These are phyloP conservation scores for Penicillium paneum DNA, from an alignment of 2,329 filamentous ascomycete species.

Conservation along the genomic window DNA sequence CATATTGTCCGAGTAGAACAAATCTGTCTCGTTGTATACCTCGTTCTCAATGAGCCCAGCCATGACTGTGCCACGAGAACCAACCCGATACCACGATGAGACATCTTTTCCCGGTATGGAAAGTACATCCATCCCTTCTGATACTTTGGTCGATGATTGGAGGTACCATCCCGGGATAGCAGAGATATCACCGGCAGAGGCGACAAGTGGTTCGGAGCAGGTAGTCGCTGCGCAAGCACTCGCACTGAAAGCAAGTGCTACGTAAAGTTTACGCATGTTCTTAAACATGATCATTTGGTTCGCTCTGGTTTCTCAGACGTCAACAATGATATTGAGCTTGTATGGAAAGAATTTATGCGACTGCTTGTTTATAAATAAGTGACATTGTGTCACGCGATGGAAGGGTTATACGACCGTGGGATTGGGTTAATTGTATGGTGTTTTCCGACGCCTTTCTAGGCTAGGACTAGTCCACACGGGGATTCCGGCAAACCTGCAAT, in stretches of 20 bases:
- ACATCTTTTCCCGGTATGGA: conserved; percentile 48
- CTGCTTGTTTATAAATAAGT: neutral
- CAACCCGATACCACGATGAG: conserved; percentile 52
- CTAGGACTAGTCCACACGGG: conserved; percentile 8
- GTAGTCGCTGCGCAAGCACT: neutral
- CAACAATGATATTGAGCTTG: neutral
- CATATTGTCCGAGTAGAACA: conserved; percentile 58
- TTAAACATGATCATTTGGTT: neutral
- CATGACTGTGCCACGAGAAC: conserved; percentile 55
- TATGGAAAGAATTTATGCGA: neutral
- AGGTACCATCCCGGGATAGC: conserved; percentile 49
- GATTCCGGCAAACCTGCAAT: conserved; percentile 10
- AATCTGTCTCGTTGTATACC: conserved; percentile 51
- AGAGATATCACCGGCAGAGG: conserved; percentile 24
- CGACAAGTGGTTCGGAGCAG: conserved; percentile 14
- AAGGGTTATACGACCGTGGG: conserved; percentile 10
- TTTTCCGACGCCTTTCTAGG: conserved; percentile 4
- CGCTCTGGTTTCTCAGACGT: neutral
- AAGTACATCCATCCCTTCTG: conserved; percentile 37
- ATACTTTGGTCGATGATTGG: conserved; percentile 44
- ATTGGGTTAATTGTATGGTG: neutral
- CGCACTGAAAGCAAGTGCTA: neutral
- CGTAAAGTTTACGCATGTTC: neutral
- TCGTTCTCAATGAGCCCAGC: conserved; percentile 54
- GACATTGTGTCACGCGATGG: conserved; percentile 3